phyloP scores from a whole-genome alignment of 2,329 filamentous ascomycete species.

The Cercospora sp. region DNA sequence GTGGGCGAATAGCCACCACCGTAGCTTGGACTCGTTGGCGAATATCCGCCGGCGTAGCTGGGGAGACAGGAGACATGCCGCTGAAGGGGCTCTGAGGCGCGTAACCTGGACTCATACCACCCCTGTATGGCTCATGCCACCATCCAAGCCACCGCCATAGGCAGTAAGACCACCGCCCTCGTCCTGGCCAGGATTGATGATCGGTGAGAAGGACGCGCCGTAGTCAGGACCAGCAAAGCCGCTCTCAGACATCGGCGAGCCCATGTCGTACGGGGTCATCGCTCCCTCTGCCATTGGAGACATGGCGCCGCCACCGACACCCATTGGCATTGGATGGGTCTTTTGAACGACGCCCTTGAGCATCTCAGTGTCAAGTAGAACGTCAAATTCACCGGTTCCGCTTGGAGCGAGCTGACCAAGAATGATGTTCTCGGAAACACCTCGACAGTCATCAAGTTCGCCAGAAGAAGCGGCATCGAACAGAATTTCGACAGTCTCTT shows the following conservation, averaged over 20 bases:
- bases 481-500: conserved; percentile 97
- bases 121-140: conserved; percentile 67
- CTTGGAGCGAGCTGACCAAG: conserved; percentile 95
- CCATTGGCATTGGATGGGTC: conserved; percentile 52
- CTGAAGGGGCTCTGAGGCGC: conserved; percentile 45
- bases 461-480: conserved; percentile 92
- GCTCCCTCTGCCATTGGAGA: conserved; percentile 66
- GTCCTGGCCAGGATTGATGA: conserved; percentile 62
- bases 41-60: conserved; percentile 44
- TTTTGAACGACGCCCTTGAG: conserved; percentile 90
- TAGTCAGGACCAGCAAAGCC: conserved; percentile 62
- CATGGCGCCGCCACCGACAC: conserved; percentile 76
- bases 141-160: conserved; percentile 66
- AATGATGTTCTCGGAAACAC: conserved; percentile 99
- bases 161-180: conserved; percentile 59
- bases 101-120: conserved; percentile 44
- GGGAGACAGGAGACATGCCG: conserved; percentile 73
- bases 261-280: conserved; percentile 86
- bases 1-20: conserved; percentile 37
- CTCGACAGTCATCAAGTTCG: conserved; percentile 94
- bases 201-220: conserved; percentile 70
- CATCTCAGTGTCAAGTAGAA: conserved; percentile 92
- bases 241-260: conserved; percentile 63
- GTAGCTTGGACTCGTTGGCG: conserved; percentile 32
- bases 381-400: conserved; percentile 94